Percentiles rank a stretch among this genome's conserved stretches.
Conservation (phyloP, 805 yeast genomes). For the Wickerhamiella alocasiicola region DNA sequence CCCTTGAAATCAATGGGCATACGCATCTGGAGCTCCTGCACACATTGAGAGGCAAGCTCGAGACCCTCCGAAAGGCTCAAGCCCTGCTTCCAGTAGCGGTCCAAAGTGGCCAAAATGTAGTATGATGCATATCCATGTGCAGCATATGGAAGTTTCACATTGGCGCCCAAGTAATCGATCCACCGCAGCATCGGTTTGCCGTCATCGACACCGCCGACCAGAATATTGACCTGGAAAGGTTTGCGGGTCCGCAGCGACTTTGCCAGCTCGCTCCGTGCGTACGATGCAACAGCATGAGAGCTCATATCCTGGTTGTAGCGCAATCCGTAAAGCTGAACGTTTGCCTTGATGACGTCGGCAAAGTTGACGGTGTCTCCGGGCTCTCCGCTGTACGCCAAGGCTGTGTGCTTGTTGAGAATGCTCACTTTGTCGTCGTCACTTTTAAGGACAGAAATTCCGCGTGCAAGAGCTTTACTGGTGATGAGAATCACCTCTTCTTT, state of each 20-base stretch:
- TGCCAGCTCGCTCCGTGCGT: conserved; percentile 79
- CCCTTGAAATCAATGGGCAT: conserved; percentile 95
- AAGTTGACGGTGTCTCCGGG: conserved; percentile 93
- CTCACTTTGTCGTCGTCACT: conserved; percentile 73
- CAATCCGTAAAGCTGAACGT: conserved; percentile 75
- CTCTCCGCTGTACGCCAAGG: conserved; percentile 89
- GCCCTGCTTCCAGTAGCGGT: conserved; percentile 74
- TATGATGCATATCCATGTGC: conserved; percentile 99
- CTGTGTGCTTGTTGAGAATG: conserved; percentile 55
- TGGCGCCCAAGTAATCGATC: conserved; percentile 90
- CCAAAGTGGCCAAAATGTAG: conserved; percentile 79
- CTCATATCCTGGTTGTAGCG: conserved; percentile 72
- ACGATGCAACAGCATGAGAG: conserved; percentile 78
- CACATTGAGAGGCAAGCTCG: conserved; percentile 55
- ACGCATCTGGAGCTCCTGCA: conserved; percentile 67
- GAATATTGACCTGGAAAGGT: conserved; percentile 89
- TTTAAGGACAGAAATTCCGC: conserved; percentile 77
- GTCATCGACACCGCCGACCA: conserved; percentile 71
- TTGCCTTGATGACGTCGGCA: conserved; percentile 89
- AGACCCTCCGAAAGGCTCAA: conserved; percentile 70
- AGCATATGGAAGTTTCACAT: conserved; percentile 83
- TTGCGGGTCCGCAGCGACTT: conserved; percentile 81
- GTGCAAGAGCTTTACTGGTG: conserved; percentile 86
- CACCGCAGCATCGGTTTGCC: conserved; percentile 62
- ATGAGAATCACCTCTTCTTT: conserved; percentile 74